Conservation (phyloP, 495 filamentous ascomycete species). For the Gamarada debralockiae region DNA sequence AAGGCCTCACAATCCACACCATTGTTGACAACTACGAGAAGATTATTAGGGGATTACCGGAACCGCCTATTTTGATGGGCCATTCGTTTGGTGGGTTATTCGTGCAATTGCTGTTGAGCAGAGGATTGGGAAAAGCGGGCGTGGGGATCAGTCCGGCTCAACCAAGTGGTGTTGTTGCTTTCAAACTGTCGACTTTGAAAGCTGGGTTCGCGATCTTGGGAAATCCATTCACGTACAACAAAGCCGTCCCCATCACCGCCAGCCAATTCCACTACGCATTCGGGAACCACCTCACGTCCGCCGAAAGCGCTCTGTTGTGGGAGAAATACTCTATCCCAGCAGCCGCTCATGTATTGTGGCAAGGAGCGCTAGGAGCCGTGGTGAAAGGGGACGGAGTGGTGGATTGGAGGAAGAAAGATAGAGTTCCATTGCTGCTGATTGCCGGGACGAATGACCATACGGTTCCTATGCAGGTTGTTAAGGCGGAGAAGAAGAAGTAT, state of each 20-base stretch:
- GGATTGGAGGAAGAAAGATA: conserved; percentile 12
- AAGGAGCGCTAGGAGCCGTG: conserved; percentile 13
- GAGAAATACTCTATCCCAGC: conserved; percentile 18
- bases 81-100: conserved; percentile 24
- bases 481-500: conserved; percentile 20
- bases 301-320: conserved; percentile 8
- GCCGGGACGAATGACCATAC: conserved; percentile 57
- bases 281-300: conserved; percentile 14
- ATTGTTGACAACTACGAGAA: conserved; percentile 18
- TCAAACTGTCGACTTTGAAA: conserved; percentile 15
- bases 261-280: conserved; percentile 21
- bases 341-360: conserved; percentile 22
- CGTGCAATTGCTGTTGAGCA: conserved; percentile 15
- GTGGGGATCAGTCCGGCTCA: conserved; percentile 18
- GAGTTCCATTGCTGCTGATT: conserved; percentile 48
- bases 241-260: conserved; percentile 20
- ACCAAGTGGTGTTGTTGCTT: conserved; percentile 15
- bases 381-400: conserved; percentile 7
- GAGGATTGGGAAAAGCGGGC: conserved; percentile 16
- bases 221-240: conserved; percentile 19
- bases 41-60: conserved; percentile 13
- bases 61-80: conserved; percentile 22
- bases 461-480: conserved; percentile 47
- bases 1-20: conserved; percentile 11
- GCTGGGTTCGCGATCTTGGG: conserved; percentile 9